Evolutionary conservation across 164 flowering plant genomes (phyloP).

Genomic region (Vitis rupestris): DNA sequence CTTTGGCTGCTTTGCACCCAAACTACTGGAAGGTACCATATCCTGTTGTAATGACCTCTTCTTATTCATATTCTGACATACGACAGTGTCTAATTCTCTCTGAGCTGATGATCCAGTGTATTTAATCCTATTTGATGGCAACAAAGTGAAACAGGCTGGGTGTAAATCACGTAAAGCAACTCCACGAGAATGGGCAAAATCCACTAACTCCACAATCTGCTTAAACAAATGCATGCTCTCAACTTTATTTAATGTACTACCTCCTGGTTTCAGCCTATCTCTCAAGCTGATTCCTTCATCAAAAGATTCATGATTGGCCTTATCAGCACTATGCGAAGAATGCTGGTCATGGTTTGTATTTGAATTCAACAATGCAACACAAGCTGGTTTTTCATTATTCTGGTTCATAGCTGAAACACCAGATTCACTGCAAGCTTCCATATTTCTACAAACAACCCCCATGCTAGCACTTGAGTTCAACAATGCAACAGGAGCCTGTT

Average conservation of each 20-base stretch:
- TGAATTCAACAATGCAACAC: conserved; percentile 6
- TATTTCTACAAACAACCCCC: too few species aligned
- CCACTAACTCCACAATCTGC: conserved; percentile 72
- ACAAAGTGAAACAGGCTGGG: conserved; percentile 66
- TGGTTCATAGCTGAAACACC: neutral
- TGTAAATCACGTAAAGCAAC: conserved; percentile 47
- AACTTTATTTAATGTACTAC: conserved; percentile 32
- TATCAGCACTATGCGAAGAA: conserved; percentile 13
- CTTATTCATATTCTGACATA: conserved; percentile 20
- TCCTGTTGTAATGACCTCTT: conserved; percentile 38
- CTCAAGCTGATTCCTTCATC: conserved; percentile 51
- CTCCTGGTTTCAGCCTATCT: conserved; percentile 51
- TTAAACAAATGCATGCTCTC: conserved; percentile 52
- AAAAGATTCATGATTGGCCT: conserved; percentile 12
- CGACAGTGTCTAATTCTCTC: conserved; percentile 18
- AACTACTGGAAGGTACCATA: neutral
- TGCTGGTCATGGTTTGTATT: conserved; percentile 1
- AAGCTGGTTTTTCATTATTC: neutral
- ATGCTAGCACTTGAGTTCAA: neutral
- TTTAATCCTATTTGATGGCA: conserved; percentile 42
- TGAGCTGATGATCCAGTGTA: conserved; percentile 46
- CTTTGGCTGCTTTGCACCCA: conserved; percentile 37
- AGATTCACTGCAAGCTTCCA: neutral
- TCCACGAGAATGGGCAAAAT: conserved; percentile 64
- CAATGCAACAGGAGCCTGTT: neutral